Conservation (phyloP, 2,329 filamentous ascomycete genomes). For the Exophiala bonariae region DNA sequence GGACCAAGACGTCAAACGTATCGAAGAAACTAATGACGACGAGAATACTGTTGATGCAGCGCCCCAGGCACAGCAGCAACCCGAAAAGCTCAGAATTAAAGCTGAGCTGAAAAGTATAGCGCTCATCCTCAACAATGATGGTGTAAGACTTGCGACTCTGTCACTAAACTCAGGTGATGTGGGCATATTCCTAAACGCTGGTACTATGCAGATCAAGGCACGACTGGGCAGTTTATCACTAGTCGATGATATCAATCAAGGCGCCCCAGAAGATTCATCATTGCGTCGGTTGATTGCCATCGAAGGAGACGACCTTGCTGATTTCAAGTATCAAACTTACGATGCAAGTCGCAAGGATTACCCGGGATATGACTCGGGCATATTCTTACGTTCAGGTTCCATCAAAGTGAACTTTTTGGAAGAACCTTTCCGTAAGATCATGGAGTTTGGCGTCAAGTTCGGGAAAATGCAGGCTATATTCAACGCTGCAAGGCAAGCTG, state of each 20-base stretch:
- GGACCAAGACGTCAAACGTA: conserved; percentile 30
- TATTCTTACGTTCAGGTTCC: conserved; percentile 87
- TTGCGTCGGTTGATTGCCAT: conserved; percentile 89
- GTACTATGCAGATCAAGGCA: conserved; percentile 82
- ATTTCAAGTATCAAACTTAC: conserved; percentile 97
- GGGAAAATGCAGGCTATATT: conserved; percentile 99
- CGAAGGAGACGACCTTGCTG: conserved; percentile 89
- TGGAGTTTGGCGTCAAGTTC: conserved; percentile 97
- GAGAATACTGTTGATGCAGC: conserved; percentile 33
- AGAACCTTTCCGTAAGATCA: conserved; percentile 96
- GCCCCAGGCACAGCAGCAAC: conserved; percentile 17
- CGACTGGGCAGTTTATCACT: conserved; percentile 84
- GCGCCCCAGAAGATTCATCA: conserved; percentile 76
- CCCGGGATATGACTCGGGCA: conserved; percentile 90
- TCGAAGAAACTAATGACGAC: conserved; percentile 40
- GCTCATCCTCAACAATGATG: conserved; percentile 95
- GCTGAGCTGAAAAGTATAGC: conserved; percentile 91
- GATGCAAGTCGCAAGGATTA: conserved; percentile 74
- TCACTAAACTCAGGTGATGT: conserved; percentile 92
- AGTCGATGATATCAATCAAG: conserved; percentile 90
- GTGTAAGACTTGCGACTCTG: conserved; percentile 87
- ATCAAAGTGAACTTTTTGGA: conserved; percentile 97
- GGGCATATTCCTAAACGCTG: conserved; percentile 81
- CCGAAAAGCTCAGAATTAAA: conserved; percentile 86
- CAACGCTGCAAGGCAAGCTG: conserved; percentile 92